These are phyloP conservation scores for Melanogaster broomeanus DNA, from an alignment of 768 basidiomycete species.

Conservation along the genomic window DNA sequence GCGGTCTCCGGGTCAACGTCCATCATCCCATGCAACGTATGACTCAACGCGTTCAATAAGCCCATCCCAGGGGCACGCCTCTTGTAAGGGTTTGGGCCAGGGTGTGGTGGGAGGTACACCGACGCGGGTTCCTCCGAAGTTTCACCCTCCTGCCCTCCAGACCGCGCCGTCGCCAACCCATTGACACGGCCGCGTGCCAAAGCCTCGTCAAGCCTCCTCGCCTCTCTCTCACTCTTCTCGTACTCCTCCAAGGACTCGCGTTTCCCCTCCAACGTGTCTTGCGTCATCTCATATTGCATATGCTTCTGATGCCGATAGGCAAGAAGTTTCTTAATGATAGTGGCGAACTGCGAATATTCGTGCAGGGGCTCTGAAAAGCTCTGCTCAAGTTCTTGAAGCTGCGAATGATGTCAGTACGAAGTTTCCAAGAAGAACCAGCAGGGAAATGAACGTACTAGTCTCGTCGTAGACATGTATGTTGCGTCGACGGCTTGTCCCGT, in stretches of 20 bases:
- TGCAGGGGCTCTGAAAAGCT: conserved; percentile 95
- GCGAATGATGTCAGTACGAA: conserved; percentile 9
- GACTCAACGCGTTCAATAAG: conserved; percentile 86
- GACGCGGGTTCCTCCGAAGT: conserved; percentile 45
- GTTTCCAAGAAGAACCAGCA: conserved; percentile 2
- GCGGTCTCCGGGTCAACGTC: conserved; percentile 98
- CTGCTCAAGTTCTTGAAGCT: conserved; percentile 94
- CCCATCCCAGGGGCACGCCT: conserved; percentile 78
- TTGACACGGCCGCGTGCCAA: conserved; percentile 58
- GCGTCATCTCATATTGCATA: conserved; percentile 96
- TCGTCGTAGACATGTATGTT: conserved; percentile 90
- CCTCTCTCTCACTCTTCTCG: conserved; percentile 92
- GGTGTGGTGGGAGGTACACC: conserved; percentile 70
- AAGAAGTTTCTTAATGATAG: conserved; percentile 92
- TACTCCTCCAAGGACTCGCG: conserved; percentile 84
- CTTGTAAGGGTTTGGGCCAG: conserved; percentile 71
- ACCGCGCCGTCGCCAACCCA: conserved; percentile 22
- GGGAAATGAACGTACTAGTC: conserved; percentile 57
- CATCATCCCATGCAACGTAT: conserved; percentile 97
- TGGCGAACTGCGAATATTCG: conserved; percentile 93
- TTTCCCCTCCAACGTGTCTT: conserved; percentile 84
- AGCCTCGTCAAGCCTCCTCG: conserved; percentile 85
- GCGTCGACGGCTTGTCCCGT: conserved; percentile 96
- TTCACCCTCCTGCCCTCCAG: conserved; percentile 36
- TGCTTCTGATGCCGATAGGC: conserved; percentile 98